Evolutionary conservation across 768 basidiomycete genomes (phyloP).

Genomic region (Chalciporus pseudorubinellus): DNA sequence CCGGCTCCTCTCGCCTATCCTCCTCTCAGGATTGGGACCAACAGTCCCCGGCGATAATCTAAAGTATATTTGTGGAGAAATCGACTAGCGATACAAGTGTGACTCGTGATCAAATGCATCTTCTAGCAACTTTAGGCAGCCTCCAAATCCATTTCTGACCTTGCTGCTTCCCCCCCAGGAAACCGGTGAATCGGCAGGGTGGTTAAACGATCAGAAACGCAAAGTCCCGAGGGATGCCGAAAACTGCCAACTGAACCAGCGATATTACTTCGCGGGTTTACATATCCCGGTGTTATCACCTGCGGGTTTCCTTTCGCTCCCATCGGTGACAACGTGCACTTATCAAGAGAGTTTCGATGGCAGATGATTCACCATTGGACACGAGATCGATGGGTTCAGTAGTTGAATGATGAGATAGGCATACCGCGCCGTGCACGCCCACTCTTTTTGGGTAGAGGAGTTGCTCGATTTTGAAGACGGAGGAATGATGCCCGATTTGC

Average conservation of each 20-base stretch:
- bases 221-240: conserved; percentile 22
- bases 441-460: conserved; percentile 13
- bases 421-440: conserved; percentile 3
- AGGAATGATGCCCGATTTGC: conserved; percentile 11
- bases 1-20: conserved; percentile 10
- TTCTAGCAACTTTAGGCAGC: conserved; percentile 1
- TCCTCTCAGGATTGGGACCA: no score
- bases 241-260: conserved; percentile 14
- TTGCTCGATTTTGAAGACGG: conserved; percentile 12
- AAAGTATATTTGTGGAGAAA: background rate
- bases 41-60: background rate
- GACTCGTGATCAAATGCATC: background rate
- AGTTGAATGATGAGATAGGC: conserved; percentile 13
- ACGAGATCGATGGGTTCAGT: conserved; percentile 14
- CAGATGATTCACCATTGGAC: conserved; percentile 24
- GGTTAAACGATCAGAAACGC: background rate
- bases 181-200: background rate
- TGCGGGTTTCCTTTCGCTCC: conserved; percentile 1
- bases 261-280: conserved; percentile 21
- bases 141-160: background rate
- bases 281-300: conserved; percentile 14
- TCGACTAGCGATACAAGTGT: background rate
- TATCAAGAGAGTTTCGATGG: conserved; percentile 16
- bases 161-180: background rate
- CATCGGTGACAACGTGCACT: conserved; percentile 15